A percentile compares a stretch with the other conserved stretches of the same genome.
These are phyloP conservation scores for Prinsepia uniflora DNA, from an alignment of 306 rosid genomes.

Conservation along the genomic window DNA sequence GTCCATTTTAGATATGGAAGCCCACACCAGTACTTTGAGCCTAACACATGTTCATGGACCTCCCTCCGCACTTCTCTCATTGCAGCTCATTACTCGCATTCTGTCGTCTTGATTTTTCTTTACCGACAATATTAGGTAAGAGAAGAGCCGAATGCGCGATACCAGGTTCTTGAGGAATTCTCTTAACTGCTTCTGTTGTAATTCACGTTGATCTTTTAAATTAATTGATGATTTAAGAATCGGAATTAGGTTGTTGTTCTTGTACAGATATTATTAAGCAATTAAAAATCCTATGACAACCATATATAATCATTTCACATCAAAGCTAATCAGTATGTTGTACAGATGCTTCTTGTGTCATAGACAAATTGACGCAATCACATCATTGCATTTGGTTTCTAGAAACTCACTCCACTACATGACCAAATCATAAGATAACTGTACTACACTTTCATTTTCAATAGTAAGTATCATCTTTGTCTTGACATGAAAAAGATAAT, in stretches of 20 bases:
- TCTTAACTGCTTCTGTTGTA: too few relatives aligned
- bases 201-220: neutral
- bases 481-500: constrained; percentile 7
- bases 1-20: constrained; percentile 7
- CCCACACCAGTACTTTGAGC: neutral
- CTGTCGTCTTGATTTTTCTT: neutral
- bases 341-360: neutral
- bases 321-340: neutral
- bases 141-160: neutral
- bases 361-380: neutral
- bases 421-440: neutral
- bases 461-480: neutral
- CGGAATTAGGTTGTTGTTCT: neutral
- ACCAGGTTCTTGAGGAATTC: too few relatives aligned
- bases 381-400: constrained; percentile 6
- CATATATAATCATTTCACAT: constrained; percentile 6
- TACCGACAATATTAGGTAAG: neutral
- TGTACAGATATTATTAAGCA: neutral
- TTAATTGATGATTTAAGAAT: neutral
- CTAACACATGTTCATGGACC: constrained; percentile 6
- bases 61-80: constrained; percentile 6
- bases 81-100: neutral
- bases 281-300: constrained; percentile 12
- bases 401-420: neutral
- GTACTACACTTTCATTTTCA: neutral